Conservation (phyloP, 306 rosid species). For the Malus sieversii region DNA sequence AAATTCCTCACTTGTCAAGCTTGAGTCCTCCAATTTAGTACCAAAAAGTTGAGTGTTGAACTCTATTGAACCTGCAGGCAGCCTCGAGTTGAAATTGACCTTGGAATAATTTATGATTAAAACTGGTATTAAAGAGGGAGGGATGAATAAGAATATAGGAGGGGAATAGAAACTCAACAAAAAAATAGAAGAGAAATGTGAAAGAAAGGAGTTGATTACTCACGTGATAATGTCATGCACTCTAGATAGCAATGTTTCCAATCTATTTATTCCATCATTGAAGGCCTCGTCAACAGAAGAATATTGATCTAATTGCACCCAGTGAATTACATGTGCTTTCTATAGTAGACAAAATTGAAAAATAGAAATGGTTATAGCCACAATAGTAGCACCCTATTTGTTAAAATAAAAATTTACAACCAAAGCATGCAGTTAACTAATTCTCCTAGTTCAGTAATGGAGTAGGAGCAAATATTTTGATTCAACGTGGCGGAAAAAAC, state of each 20-base stretch:
- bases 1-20: constrained; percentile 75
- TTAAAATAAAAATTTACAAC: background rate
- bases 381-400: background rate
- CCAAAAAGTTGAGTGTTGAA: constrained; percentile 59
- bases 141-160: background rate
- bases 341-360: constrained; percentile 19
- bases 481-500: background rate
- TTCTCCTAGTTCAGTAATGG: background rate
- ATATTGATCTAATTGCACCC: constrained; percentile 77
- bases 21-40: constrained; percentile 62
- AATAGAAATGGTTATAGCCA: background rate
- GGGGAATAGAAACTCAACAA: background rate
- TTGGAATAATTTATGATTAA: background rate
- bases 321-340: constrained; percentile 85
- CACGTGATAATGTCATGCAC: constrained; percentile 82
- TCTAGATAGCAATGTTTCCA: constrained; percentile 59
- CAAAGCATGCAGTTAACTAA: background rate
- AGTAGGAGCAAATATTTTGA: background rate
- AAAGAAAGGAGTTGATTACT: constrained; percentile 25
- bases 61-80: constrained; percentile 78
- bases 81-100: constrained; percentile 14
- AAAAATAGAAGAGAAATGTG: constrained; percentile 1
- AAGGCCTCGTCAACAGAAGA: constrained; percentile 70
- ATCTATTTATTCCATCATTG: constrained; percentile 45
- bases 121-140: background rate